A percentile compares a stretch with the other conserved stretches of the same genome.
phyloP scores from a whole-genome alignment of 2,329 filamentous ascomycete species.

The Aspergillaceae sp. region DNA sequence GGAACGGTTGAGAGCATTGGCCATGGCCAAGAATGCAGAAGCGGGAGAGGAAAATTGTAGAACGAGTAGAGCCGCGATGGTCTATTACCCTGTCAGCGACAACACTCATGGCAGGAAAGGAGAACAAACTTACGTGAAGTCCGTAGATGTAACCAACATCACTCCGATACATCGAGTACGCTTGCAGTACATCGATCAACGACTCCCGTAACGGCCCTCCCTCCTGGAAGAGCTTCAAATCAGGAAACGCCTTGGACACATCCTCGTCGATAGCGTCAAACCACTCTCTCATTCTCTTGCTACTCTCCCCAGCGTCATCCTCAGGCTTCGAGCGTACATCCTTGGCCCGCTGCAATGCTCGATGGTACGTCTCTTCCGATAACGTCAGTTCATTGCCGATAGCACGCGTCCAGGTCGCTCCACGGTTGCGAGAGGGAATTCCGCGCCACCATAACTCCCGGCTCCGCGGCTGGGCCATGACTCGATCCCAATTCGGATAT shows the following conservation, averaged over 20 bases:
- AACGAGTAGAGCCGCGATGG: conserved; percentile 50
- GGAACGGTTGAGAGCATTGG: conserved; percentile 54
- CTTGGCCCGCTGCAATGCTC: conserved; percentile 49
- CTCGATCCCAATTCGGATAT: conserved; percentile 50
- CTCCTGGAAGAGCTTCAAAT: conserved; percentile 49
- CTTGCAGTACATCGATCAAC: conserved; percentile 51
- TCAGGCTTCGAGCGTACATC: conserved; percentile 38
- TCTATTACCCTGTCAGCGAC: conserved; percentile 16
- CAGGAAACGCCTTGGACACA: conserved; percentile 48
- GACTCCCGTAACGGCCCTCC: conserved; percentile 47
- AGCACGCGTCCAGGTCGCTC: conserved; percentile 51
- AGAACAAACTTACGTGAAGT: conserved; percentile 41
- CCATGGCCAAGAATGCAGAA: conserved; percentile 50
- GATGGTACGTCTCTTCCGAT: conserved; percentile 47
- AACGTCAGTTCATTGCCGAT: conserved; percentile 55
- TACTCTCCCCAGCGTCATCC: conserved; percentile 34
- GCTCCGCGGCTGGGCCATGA: conserved; percentile 46
- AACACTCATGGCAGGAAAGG: neutral
- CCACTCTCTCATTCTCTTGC: conserved; percentile 42
- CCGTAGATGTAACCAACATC: conserved; percentile 54
- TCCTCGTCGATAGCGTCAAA: conserved; percentile 47
- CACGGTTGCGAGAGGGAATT: conserved; percentile 48
- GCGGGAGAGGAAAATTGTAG: conserved; percentile 46
- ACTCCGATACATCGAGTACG: conserved; percentile 55
- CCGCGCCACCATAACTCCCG: conserved; percentile 59